Conservation (phyloP, 139 green algal genomes). For the Micromonas pusilla region DNA sequence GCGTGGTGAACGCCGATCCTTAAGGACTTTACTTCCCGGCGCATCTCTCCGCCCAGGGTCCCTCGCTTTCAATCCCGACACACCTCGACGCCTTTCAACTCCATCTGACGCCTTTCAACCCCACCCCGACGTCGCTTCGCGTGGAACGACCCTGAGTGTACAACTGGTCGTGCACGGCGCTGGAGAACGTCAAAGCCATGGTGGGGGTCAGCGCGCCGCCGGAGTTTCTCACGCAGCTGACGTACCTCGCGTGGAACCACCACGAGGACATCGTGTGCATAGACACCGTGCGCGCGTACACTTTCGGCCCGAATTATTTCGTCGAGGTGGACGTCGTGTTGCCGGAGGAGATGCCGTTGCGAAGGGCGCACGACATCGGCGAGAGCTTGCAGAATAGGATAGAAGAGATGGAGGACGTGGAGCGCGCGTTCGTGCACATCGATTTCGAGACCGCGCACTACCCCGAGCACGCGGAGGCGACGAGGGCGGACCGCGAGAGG, state of each 20-base stretch:
- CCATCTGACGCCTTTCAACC: no score
- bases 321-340: constrained; percentile 58
- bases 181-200: constrained; percentile 45
- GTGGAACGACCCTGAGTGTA: no score
- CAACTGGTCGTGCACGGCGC: constrained; percentile 45
- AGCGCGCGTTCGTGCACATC: constrained; percentile 52
- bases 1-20: no score
- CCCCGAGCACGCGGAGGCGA: constrained; percentile 46
- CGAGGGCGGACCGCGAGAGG: no score
- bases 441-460: constrained; percentile 47
- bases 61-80: no score
- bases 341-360: constrained; percentile 41
- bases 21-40: no score
- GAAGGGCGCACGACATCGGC: constrained; percentile 42
- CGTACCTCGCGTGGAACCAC: constrained; percentile 52
- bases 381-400: constrained; percentile 49
- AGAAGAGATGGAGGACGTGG: constrained; percentile 47
- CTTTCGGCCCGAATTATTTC: constrained; percentile 47
- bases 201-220: constrained; percentile 40
- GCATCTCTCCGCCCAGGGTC: no score
- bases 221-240: constrained; percentile 44
- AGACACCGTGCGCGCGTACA: constrained; percentile 56
- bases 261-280: constrained; percentile 41
- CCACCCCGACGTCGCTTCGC: no score
- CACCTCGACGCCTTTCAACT: no score